These are phyloP conservation scores for Boletellus dicymbophilus DNA, from an alignment of 1,284 basidiomycete species.

Conservation along the genomic window DNA sequence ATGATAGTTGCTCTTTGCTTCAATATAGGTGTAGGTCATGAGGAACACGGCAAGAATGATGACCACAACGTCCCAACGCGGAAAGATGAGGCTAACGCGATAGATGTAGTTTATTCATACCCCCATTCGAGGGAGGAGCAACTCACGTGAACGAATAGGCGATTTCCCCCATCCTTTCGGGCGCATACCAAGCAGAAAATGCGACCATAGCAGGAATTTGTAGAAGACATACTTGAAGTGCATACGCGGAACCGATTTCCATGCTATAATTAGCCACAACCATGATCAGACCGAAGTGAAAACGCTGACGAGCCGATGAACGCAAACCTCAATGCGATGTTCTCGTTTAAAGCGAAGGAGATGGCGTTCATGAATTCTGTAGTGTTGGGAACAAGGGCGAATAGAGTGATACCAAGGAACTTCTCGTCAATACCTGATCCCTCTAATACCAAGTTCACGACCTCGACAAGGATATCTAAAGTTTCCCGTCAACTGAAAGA, in stretches of 20 bases:
- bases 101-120: not conserved
- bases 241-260: constrained; percentile 99
- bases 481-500: not conserved
- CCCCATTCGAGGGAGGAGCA: constrained; percentile 8
- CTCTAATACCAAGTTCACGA: constrained; percentile 93
- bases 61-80: constrained; percentile 96
- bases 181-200: constrained; percentile 93
- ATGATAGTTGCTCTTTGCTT: constrained; percentile 97
- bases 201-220: constrained; percentile 99
- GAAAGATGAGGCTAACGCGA: constrained; percentile 85
- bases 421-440: constrained; percentile 98
- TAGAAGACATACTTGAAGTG: constrained; percentile 95
- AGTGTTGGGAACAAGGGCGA: constrained; percentile 97
- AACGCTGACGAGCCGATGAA: not conserved
- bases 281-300: too few relatives aligned
- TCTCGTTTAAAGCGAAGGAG: constrained; percentile 97
- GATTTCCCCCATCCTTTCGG: constrained; percentile 78
- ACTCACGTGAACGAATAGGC: constrained; percentile 89
- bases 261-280: constrained; percentile 66
- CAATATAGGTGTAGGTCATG: constrained; percentile 99
- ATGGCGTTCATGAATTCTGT: constrained; percentile 99
- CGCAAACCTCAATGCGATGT: constrained; percentile 91
- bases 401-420: constrained; percentile 95
- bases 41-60: constrained; percentile 96
- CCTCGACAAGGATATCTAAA: constrained; percentile 89